These are phyloP conservation scores for Dioszegia aurantiaca DNA, from an alignment of 768 basidiomycete genomes.

Conservation along the genomic window DNA sequence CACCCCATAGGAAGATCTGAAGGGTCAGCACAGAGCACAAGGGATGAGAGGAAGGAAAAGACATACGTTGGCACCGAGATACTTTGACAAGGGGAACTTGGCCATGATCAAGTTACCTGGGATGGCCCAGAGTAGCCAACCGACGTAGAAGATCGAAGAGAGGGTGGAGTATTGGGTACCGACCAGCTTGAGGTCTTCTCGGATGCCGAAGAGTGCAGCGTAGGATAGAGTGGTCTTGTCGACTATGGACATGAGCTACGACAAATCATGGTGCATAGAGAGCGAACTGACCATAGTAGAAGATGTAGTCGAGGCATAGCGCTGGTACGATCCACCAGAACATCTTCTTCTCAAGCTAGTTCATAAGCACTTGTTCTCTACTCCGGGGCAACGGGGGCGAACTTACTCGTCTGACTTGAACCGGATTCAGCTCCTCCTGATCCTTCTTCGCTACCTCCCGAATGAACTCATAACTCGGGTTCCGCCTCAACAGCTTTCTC, in stretches of 20 bases:
- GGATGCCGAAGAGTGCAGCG: slow-evolving; percentile 49
- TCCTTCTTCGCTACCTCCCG: slow-evolving; percentile 33
- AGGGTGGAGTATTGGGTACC: slow-evolving; percentile 53
- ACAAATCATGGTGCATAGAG: too few species aligned
- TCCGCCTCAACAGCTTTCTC: slow-evolving; percentile 28
- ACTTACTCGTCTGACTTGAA: slow-evolving; percentile 30
- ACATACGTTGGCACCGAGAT: slow-evolving; percentile 30
- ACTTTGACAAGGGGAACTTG: slow-evolving; percentile 43
- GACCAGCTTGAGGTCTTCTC: slow-evolving; percentile 50
- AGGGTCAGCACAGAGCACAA: slow-evolving; percentile 33
- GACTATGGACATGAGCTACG: slow-evolving; percentile 6
- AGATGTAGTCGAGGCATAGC: slow-evolving; percentile 23
- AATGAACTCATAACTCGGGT: slow-evolving; percentile 38
- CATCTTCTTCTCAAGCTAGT: slow-evolving; percentile 38
- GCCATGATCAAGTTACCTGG: slow-evolving; percentile 53
- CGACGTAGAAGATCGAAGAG: slow-evolving; percentile 41
- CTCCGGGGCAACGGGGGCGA: neutral
- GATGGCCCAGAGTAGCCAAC: slow-evolving; percentile 56
- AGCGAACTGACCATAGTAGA: neutral
- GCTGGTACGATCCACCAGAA: slow-evolving; percentile 39
- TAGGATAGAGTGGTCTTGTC: slow-evolving; percentile 23
- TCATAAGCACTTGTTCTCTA: too few species aligned
- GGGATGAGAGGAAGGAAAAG: neutral
- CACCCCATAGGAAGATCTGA: slow-evolving; percentile 51
- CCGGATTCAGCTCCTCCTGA: slow-evolving; percentile 25